phyloP scores from a whole-genome alignment of 108 stramenopile genomes.

The Nitzschia sp. region DNA sequence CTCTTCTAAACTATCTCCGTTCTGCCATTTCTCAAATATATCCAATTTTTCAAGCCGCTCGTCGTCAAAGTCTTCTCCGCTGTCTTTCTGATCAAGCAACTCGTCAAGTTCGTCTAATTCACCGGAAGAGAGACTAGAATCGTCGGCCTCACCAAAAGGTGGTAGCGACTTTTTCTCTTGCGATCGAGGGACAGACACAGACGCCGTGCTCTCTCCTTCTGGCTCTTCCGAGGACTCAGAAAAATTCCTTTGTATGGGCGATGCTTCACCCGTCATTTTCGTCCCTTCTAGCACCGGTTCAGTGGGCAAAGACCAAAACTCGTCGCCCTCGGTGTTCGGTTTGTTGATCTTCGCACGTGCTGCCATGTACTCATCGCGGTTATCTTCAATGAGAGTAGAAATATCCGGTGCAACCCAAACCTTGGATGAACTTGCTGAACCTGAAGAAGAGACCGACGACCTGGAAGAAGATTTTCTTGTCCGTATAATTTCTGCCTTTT shows the following conservation, averaged over 20 bases:
- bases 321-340: neutral
- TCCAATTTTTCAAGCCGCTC: slow-evolving; percentile 13
- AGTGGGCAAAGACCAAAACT: neutral
- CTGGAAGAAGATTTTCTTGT: neutral
- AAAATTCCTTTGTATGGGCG: no score
- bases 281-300: neutral
- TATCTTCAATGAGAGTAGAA: neutral
- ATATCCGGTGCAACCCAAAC: neutral
- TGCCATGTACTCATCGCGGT: neutral
- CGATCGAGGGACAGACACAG: neutral
- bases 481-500: neutral
- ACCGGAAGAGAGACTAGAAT: slow-evolving; percentile 19
- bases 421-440: no score
- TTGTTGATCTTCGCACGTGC: neutral
- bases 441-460: neutral
- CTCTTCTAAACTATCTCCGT: neutral
- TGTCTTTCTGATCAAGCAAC: slow-evolving; percentile 18
- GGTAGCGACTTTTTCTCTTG: neutral
- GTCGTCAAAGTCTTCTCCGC: slow-evolving; percentile 13
- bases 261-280: neutral
- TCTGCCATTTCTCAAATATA: slow-evolving; percentile 23
- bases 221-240: no score
- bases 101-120: slow-evolving; percentile 24
- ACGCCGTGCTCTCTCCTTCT: neutral
- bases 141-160: slow-evolving; percentile 6